A percentile compares a stretch with the other conserved stretches of the same genome.
Conservation (phyloP, 352 stramenopile genomes). For the Phytopythium ostracodes region DNA sequence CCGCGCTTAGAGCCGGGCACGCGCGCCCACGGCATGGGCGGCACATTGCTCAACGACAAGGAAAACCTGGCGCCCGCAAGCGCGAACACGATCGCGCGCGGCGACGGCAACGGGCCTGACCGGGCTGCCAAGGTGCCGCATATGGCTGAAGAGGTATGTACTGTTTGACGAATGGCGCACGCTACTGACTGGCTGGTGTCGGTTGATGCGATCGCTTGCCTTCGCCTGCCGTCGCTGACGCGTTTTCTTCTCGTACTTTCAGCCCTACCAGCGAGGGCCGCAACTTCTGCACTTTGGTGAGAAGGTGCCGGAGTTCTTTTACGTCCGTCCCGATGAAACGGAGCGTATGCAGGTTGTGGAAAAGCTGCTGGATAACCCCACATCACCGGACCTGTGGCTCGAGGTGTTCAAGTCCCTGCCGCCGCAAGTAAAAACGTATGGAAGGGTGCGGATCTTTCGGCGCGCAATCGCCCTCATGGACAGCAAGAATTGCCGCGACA, state of each 20-base stretch:
- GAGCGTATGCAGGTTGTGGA: conserved; percentile 38
- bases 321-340: conserved; percentile 45
- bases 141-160: neutral
- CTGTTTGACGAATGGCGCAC: conserved; percentile 1
- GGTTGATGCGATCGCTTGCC: neutral
- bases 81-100: neutral
- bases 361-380: conserved; percentile 42
- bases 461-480: conserved; percentile 40
- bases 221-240: neutral
- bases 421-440: conserved; percentile 35
- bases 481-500: conserved; percentile 20
- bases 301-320: conserved; percentile 53
- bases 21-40: conserved; percentile 5
- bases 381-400: conserved; percentile 45
- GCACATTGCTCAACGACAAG: conserved; percentile 23
- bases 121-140: neutral
- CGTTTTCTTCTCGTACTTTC: neutral
- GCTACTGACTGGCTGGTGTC: too few species aligned
- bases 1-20: conserved; percentile 1
- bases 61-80: conserved; percentile 31
- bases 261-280: neutral
- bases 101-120: neutral
- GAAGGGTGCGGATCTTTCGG: conserved; percentile 33
- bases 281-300: conserved; percentile 40
- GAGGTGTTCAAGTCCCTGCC: conserved; percentile 45